Evolutionary conservation across 352 stramenopile genomes (phyloP).

Genomic region (Globisporangium splendens): DNA sequence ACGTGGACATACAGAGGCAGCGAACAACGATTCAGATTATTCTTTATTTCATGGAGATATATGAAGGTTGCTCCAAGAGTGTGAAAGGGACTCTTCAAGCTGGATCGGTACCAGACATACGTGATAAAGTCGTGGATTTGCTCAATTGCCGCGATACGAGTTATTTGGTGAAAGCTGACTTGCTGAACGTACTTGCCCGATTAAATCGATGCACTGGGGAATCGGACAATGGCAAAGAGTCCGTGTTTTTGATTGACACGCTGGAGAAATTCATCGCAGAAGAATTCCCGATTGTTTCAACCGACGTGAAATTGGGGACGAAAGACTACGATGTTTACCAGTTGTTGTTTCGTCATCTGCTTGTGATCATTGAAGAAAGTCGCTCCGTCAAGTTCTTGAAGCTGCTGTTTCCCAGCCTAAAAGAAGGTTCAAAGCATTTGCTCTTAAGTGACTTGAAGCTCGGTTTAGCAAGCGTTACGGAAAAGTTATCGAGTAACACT

Average conservation of each 20-base stretch:
- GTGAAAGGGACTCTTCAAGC: constrained; percentile 24
- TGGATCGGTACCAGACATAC: constrained; percentile 39
- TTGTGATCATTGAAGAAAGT: constrained; percentile 56
- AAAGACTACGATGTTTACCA: constrained; percentile 67
- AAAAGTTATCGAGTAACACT: constrained; percentile 14
- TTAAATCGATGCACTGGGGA: constrained; percentile 23
- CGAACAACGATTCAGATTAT: constrained; percentile 45
- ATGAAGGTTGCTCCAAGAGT: constrained; percentile 27
- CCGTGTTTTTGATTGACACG: constrained; percentile 24
- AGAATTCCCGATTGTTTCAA: constrained; percentile 76
- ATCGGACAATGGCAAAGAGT: constrained; percentile 3
- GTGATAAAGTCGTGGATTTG: constrained; percentile 25
- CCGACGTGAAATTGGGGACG: constrained; percentile 52
- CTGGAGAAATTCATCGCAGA: constrained; percentile 55
- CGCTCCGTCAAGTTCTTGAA: constrained; percentile 37
- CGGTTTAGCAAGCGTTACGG: constrained; percentile 38
- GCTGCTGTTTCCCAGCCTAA: constrained; percentile 57
- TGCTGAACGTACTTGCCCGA: constrained; percentile 37
- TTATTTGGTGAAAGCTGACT: constrained; percentile 61
- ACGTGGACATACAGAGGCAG: constrained; percentile 26
- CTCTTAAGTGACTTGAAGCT: constrained; percentile 49
- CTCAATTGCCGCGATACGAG: constrained; percentile 33
- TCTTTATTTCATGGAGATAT: constrained; percentile 38
- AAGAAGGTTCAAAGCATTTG: constrained; percentile 54
- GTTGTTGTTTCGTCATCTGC: constrained; percentile 46